Conservation (phyloP, 768 basidiomycete genomes). For the Suillus hirtellus region DNA sequence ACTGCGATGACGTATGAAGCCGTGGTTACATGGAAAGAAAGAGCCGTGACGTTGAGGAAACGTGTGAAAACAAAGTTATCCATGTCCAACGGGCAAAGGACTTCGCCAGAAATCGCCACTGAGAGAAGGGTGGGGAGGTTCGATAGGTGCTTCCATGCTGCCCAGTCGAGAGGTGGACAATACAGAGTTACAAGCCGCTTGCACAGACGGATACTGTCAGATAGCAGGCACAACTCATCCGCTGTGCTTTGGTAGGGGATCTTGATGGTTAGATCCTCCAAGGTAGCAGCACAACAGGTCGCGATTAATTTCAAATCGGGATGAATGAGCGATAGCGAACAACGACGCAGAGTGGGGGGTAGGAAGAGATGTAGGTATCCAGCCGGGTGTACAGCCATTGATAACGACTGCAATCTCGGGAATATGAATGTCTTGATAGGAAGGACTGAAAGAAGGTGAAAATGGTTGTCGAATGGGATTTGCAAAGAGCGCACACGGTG, state of each 20-base stretch:
- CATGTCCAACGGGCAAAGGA: background rate
- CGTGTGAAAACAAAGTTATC: background rate
- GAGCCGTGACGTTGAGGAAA: slow-evolving; percentile 1
- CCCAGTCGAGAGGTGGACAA: slow-evolving; percentile 4
- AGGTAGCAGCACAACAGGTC: background rate
- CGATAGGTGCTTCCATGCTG: background rate
- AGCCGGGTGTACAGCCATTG: background rate
- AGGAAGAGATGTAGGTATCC: background rate
- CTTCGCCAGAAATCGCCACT: background rate
- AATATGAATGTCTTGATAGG: background rate
- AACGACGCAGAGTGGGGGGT: background rate
- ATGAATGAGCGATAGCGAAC: background rate
- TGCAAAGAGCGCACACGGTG: slow-evolving; percentile 3
- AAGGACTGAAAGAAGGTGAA: slow-evolving; percentile 6
- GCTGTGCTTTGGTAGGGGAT: background rate
- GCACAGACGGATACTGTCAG: background rate
- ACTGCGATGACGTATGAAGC: background rate
- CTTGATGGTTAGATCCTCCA: slow-evolving; percentile 1
- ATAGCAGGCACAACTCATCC: background rate
- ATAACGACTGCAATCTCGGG: background rate
- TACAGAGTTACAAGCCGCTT: background rate
- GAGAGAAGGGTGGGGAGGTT: background rate
- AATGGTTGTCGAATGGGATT: slow-evolving; percentile 4
- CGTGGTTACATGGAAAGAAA: slow-evolving; percentile 2
- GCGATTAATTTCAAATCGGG: background rate